Conservation (phyloP, 306 rosid genomes). For the Dryas drummondii region DNA sequence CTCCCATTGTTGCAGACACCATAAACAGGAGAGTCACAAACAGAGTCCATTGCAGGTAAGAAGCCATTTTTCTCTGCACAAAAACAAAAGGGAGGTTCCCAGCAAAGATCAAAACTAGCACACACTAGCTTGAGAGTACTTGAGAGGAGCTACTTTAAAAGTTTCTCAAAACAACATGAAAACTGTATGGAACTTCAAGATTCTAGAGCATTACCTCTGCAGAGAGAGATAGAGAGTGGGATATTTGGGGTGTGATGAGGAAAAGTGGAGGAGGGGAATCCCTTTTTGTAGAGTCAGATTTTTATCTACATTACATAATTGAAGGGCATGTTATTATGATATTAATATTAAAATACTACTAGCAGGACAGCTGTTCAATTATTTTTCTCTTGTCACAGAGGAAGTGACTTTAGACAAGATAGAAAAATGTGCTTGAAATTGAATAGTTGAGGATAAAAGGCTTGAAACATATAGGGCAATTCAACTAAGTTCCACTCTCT, state of each 20-base stretch:
- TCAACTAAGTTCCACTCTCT: background rate
- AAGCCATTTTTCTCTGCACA: conserved; percentile 32
- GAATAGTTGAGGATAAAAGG: background rate
- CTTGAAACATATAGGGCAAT: background rate
- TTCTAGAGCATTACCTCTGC: conserved; percentile 4
- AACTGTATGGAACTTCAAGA: background rate
- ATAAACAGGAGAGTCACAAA: conserved; percentile 28
- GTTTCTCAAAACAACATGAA: background rate
- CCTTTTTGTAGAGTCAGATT: conserved; percentile 13
- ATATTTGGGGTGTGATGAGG: conserved; percentile 8
- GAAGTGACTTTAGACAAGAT: background rate
- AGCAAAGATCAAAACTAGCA: background rate
- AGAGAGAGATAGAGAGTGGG: background rate
- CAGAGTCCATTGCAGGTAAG: conserved; percentile 22
- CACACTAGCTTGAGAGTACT: conserved; percentile 3
- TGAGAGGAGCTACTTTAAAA: background rate
- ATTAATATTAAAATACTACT: background rate
- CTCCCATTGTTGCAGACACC: conserved; percentile 29
- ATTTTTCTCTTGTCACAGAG: background rate
- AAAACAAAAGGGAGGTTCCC: background rate
- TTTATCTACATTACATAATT: conserved; percentile 5
- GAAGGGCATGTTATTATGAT: background rate
- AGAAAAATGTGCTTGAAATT: background rate
- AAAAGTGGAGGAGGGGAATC: background rate
- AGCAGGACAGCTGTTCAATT: conserved; percentile 14